phyloP scores from a whole-genome alignment of 345 rosid species.

The Noccaea caerulescens region DNA sequence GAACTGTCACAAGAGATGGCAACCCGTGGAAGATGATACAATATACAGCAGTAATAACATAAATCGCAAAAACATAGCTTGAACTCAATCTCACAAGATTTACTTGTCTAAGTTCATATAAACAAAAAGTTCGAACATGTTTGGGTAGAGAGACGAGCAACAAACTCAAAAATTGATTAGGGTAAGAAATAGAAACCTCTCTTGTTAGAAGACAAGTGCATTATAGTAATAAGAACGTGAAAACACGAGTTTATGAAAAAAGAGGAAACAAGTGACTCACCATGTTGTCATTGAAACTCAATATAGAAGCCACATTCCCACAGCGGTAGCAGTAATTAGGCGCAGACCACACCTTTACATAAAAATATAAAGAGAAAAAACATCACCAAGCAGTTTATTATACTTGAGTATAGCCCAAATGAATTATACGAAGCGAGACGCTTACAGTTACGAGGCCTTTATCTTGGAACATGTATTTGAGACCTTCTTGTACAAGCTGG shows the following conservation, averaged over 20 bases:
- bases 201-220: conserved; percentile 5
- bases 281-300: conserved; percentile 98
- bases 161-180: too few species aligned
- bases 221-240: conserved; percentile 4
- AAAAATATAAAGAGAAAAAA: conserved; percentile 32
- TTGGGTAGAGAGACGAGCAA: background rate
- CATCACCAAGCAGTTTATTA: conserved; percentile 36
- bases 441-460: conserved; percentile 98
- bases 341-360: conserved; percentile 96
- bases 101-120: conserved; percentile 1
- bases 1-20: too few species aligned
- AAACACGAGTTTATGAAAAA: background rate
- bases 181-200: background rate
- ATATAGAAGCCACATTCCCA: conserved; percentile 98
- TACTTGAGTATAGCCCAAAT: conserved; percentile 7
- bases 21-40: too few species aligned
- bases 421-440: conserved; percentile 17
- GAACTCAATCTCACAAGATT: background rate
- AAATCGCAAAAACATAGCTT: background rate
- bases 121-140: background rate
- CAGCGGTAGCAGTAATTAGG: conserved; percentile 99
- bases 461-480: conserved; percentile 99
- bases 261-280: conserved; percentile 48
- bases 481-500: conserved; percentile 99
- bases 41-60: background rate